Evolutionary conservation across 352 stramenopile species (phyloP).

Genomic region (Phytopythium ostracodes): DNA sequence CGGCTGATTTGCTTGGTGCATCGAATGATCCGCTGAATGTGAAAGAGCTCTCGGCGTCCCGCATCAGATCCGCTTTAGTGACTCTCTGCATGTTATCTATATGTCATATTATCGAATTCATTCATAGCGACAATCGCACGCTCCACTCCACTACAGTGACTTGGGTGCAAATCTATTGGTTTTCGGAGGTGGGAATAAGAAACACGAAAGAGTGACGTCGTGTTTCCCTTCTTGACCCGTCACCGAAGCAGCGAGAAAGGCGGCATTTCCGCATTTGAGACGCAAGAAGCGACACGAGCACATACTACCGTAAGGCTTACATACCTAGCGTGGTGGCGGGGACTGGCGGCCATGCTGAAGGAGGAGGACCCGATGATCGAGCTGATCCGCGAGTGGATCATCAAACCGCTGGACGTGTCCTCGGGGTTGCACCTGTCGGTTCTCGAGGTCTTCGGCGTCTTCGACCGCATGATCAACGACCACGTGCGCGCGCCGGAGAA

Average conservation of each 20-base stretch:
- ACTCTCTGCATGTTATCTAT: too few species aligned
- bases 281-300: not conserved
- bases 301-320: too few species aligned
- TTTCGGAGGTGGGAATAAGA: not conserved
- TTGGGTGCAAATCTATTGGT: not conserved
- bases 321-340: too few species aligned
- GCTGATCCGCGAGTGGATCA: constrained; percentile 83
- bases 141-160: not conserved
- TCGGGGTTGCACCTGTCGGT: constrained; percentile 58
- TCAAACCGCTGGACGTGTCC: constrained; percentile 55
- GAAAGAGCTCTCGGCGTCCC: too few species aligned
- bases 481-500: constrained; percentile 36
- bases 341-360: constrained; percentile 68
- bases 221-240: not conserved
- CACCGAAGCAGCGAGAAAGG: too few species aligned
- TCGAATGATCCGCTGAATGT: too few species aligned
- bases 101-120: too few species aligned
- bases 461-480: constrained; percentile 75
- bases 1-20: too few species aligned
- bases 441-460: constrained; percentile 63
- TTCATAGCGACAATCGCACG: not conserved
- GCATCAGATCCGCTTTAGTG: too few species aligned
- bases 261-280: not conserved
- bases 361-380: constrained; percentile 86
- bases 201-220: not conserved